These are phyloP conservation scores for Sanghuangporus baumii DNA, from an alignment of 1,284 basidiomycete genomes.

Conservation along the genomic window DNA sequence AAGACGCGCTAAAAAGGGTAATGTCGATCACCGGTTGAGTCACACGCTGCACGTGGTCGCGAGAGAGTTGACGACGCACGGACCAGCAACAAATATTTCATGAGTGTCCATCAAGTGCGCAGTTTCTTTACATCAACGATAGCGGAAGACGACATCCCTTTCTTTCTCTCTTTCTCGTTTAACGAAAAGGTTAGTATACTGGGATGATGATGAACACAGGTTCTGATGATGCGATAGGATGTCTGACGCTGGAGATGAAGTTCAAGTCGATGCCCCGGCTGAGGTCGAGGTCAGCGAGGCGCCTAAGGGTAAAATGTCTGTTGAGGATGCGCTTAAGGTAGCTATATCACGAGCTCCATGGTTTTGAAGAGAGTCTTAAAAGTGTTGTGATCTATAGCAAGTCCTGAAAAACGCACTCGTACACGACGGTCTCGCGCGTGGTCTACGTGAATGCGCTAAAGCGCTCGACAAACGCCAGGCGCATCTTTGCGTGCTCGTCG, in stretches of 20 bases:
- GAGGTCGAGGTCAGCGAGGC: slow-evolving; percentile 84
- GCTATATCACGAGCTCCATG: slow-evolving; percentile 19
- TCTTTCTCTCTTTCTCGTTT: slow-evolving; percentile 32
- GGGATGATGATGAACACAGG: slow-evolving; percentile 2
- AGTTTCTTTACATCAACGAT: slow-evolving; percentile 62
- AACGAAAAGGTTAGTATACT: slow-evolving; percentile 35
- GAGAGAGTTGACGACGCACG: slow-evolving; percentile 7
- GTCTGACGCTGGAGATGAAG: slow-evolving; percentile 99
- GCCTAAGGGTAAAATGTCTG: slow-evolving; percentile 91
- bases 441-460: slow-evolving; percentile 97
- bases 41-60: background rate
- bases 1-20: background rate
- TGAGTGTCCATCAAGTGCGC: background rate
- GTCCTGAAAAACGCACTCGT: slow-evolving; percentile 94
- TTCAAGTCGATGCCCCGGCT: slow-evolving; percentile 67
- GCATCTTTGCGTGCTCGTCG: slow-evolving; percentile 97
- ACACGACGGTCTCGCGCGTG: slow-evolving; percentile 97
- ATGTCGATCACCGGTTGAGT: background rate
- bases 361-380: slow-evolving; percentile 8
- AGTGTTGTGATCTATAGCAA: slow-evolving; percentile 45
- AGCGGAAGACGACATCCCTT: slow-evolving; percentile 85
- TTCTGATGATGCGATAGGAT: slow-evolving; percentile 46
- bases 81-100: slow-evolving; percentile 13
- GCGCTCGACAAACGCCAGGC: slow-evolving; percentile 98
- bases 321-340: slow-evolving; percentile 97